Base-by-base conservation (phyloP, 352 stramenopile species). In the Globisporangium iwayamae region DNA sequence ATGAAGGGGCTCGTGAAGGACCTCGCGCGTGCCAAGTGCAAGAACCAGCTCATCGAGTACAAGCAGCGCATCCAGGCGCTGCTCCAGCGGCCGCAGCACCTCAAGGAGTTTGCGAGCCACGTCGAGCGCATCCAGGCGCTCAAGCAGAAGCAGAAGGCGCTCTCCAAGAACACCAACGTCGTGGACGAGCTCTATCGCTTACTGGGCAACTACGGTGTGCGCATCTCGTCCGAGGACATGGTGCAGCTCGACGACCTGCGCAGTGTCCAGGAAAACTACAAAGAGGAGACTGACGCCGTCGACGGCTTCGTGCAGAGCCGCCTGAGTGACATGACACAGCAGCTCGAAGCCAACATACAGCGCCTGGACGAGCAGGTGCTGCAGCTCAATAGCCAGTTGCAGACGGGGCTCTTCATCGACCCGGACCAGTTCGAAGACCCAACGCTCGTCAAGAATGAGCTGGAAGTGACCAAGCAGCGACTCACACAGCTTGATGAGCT, bases 181-280 rank as follows among this genome's bases (percentile, higher is more conserved):
- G 90, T 98, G 18, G 94, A 98, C 50, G 91, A 98, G 54, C 87
- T 98, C 63, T 98, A 98, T 62, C 78, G 90, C 1, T 72, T 98
- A 16, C 75, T 98, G 2, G 75, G 79, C n/a, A 89, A 81, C 16
- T 97, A 98, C 62, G 86, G 91, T 22, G 92, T 98, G 2, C 91
- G 91, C 9, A 91, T 98, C 5, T 91, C 87, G 7, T 91, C 89
- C 0, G 91, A 98, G 62, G 95, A 98, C 62, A 95, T 97, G 84
- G 93, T 98, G 7, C 88, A 97, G 56, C 70, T 97, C 22, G 90
- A 97, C 58, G 90, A 97, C 48, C 60, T 98, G 28, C 85, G 92
- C 1, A 76, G 81, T 58, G 79, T 95, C 7, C 82, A 96, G 62
- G 89, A 95, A 28, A 87, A 71, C 53, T 98, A 98, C 66, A 80